Conservation (phyloP, 345 rosid genomes). For the Toxicodendron radicans region DNA sequence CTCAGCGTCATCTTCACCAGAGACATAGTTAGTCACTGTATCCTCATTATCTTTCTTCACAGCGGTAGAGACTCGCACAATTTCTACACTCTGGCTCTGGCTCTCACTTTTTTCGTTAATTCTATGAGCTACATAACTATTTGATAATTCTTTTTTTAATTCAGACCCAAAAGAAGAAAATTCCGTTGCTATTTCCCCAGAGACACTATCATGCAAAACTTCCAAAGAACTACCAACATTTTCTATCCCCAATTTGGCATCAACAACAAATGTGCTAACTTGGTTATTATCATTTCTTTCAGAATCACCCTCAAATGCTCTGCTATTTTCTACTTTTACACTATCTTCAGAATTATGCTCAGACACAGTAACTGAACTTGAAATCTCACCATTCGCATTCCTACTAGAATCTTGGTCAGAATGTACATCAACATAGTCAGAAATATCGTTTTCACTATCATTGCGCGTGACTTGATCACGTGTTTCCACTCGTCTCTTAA, state of each 20-base stretch:
- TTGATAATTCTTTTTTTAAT: conserved; percentile 5
- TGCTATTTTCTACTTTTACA: conserved; percentile 17
- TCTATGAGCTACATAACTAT: conserved; percentile 15
- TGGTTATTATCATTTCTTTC: conserved; percentile 6
- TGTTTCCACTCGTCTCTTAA: background rate
- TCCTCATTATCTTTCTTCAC: conserved; percentile 21
- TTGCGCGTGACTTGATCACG: background rate
- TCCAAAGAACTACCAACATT: conserved; percentile 10
- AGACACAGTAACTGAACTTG: conserved; percentile 13
- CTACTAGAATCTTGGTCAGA: conserved; percentile 23
- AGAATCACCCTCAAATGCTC: conserved; percentile 19
- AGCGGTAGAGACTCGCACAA: conserved; percentile 8
- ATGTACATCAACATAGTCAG: conserved; percentile 21
- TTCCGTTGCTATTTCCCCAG: conserved; percentile 19
- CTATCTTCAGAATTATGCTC: conserved; percentile 9
- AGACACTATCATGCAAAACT: conserved; percentile 12
- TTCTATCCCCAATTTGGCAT: background rate
- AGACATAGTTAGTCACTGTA: conserved; percentile 1
- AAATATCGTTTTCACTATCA: background rate
- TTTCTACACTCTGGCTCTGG: conserved; percentile 15
- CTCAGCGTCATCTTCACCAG: conserved; percentile 21
- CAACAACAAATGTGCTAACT: background rate
- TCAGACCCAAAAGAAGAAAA: conserved; percentile 25
- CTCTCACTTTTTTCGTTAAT: conserved; percentile 16
- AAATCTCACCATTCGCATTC: conserved; percentile 26